Percentiles rank a stretch among this genome's conserved stretches.
phyloP scores from a whole-genome alignment of 2,329 filamentous ascomycete species.

The Mariannaea elegans region DNA sequence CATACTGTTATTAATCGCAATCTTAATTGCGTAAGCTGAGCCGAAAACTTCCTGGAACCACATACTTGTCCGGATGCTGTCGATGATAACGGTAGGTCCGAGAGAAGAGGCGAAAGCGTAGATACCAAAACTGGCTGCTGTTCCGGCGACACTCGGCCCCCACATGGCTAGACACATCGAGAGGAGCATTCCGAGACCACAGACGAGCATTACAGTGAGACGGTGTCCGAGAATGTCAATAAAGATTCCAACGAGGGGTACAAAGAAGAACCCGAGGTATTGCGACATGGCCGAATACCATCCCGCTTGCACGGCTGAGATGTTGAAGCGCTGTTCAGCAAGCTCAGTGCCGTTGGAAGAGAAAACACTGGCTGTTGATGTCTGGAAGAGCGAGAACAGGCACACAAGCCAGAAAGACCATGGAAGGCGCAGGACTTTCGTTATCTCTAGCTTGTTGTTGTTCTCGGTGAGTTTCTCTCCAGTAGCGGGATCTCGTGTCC shows the following conservation, averaged over 20 bases:
- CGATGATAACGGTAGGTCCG: slow-evolving; percentile 67
- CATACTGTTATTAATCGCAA: slow-evolving; percentile 71
- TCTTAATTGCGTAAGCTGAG: slow-evolving; percentile 67
- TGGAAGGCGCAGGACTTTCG: slow-evolving; percentile 64
- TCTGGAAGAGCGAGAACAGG: slow-evolving; percentile 66
- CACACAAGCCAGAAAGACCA: slow-evolving; percentile 68
- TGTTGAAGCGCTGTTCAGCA: slow-evolving; percentile 66
- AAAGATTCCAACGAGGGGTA: slow-evolving; percentile 64
- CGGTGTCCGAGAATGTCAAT: slow-evolving; percentile 65
- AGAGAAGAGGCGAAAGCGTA: slow-evolving; percentile 65
- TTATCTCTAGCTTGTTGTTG: slow-evolving; percentile 64
- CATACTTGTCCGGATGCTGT: slow-evolving; percentile 67
- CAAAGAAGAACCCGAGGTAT: slow-evolving; percentile 66
- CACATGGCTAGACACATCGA: slow-evolving; percentile 66
- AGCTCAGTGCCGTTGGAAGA: slow-evolving; percentile 68
- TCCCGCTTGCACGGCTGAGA: slow-evolving; percentile 63
- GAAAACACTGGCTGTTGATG: slow-evolving; percentile 63
- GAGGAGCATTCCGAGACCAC: slow-evolving; percentile 57
- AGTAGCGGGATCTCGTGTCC: slow-evolving; percentile 62
- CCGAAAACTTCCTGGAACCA: slow-evolving; percentile 69
- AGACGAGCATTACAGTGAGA: slow-evolving; percentile 61
- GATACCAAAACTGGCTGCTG: slow-evolving; percentile 67
- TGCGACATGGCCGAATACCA: slow-evolving; percentile 68
- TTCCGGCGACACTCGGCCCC: slow-evolving; percentile 57
- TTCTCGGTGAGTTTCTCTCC: slow-evolving; percentile 68